Evolutionary conservation across 495 filamentous ascomycete species (phyloP), one percentile per base, ranked within the genome.

Genomic region (Daldinia vernicosa): DNA sequence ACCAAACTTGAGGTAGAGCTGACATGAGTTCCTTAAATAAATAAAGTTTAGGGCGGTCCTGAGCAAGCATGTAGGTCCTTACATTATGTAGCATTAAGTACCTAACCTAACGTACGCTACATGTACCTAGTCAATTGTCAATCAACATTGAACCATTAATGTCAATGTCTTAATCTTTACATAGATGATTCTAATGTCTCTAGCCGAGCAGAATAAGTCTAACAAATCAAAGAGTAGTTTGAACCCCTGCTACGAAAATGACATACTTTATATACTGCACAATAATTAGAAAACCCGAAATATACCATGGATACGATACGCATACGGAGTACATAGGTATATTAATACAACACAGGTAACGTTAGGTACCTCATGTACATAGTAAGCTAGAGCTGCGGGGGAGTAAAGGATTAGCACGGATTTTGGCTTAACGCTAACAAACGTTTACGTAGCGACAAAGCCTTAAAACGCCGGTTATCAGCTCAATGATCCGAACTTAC

Each of bases 401-500:
- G 52, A 57, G 39, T 59, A 17, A 37, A 26, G 15, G 40, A 32
- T 58, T 67, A 58, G 43, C 53, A 59, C n/a, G 9, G 54, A 17
- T 47, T 27, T 60, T 27, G 43, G n/a, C 54, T 54, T 40, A 35
- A 50, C 45, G 61, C 45, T 70, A 60, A 64, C 60, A 55, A 47
- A 43, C 24, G 56, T 59, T 55, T 55, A 55, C 33, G 56, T 59
- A 22, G 50, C 9, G 50, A 53, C 26, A 53, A 53, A 53, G 50
- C 50, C 50, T 53, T 2, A 1, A 8, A n/a, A 9, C 6, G 5
- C 50, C 27, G 26, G 32, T 37, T 32, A 22, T 57, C 32, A 57
- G 54, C 24, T 60, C n/a, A 9, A 58, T 35, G n/a, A 60, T 59
- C 69, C 69, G 63, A 71, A 52, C 69, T 53, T 63, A 67, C 69